Conservation (phyloP, 1,284 basidiomycete species). For the Gyrodon tennesseensis region DNA sequence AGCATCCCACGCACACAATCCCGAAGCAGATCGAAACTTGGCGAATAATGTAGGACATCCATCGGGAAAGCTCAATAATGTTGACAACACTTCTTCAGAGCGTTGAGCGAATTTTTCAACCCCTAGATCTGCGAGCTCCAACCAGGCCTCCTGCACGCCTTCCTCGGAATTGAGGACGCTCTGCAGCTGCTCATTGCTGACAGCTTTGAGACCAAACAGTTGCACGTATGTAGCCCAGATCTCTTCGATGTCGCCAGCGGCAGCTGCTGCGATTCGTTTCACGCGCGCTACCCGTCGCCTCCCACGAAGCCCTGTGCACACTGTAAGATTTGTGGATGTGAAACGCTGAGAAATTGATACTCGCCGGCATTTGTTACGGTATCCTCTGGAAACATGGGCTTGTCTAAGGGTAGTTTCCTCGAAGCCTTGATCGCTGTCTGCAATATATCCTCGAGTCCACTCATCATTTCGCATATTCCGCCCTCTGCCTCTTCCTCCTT, state of each 20-base stretch:
- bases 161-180: slow-evolving; percentile 8
- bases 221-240: slow-evolving; percentile 21
- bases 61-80: slow-evolving; percentile 11
- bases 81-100: slow-evolving; percentile 4
- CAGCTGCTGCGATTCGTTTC: not conserved
- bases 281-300: slow-evolving; percentile 1
- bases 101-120: slow-evolving; percentile 13
- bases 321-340: no score
- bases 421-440: slow-evolving; percentile 1
- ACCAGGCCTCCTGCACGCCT: slow-evolving; percentile 5
- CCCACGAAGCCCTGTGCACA: not conserved
- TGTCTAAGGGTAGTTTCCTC: slow-evolving; percentile 2
- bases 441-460: slow-evolving; percentile 7
- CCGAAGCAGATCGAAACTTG: slow-evolving; percentile 11
- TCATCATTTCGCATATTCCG: slow-evolving; percentile 13
- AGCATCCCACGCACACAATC: slow-evolving; percentile 14
- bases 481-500: slow-evolving; percentile 16
- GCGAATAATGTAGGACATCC: slow-evolving; percentile 10
- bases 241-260: slow-evolving; percentile 15
- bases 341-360: not conserved
- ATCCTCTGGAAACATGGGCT: not conserved
- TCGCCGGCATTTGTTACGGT: not conserved
- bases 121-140: slow-evolving; percentile 9
- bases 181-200: not conserved
- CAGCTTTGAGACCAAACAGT: slow-evolving; percentile 6